Conservation (phyloP, 129 eudicot species). For the Flaveria sonorensis region DNA sequence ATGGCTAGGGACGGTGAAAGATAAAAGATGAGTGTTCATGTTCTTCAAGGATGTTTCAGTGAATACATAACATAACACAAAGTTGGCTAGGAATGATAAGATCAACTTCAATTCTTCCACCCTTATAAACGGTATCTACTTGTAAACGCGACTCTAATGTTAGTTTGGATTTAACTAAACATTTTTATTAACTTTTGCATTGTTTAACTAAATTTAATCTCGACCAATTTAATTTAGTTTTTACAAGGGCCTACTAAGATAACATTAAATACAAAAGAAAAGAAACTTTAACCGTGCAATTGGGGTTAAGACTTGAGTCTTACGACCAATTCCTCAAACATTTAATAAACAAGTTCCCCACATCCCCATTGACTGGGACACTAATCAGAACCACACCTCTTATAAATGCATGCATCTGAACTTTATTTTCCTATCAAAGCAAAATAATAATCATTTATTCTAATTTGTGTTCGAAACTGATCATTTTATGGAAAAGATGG, state of each 20-base stretch:
- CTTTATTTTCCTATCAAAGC: not conserved
- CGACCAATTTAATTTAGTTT: not conserved
- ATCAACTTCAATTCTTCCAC: no score
- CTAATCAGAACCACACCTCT: no score
- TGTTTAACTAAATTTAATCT: no score
- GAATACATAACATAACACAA: no score
- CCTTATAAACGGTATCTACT: no score
- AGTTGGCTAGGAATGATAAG: no score
- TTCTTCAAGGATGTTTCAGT: no score
- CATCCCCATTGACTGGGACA: not conserved
- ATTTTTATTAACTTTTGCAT: no score
- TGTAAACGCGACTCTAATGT: no score
- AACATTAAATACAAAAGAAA: not conserved
- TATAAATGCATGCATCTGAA: not conserved
- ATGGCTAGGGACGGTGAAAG: no score
- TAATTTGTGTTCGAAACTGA: not conserved
- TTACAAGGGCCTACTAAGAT: not conserved
- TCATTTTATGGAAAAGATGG: not conserved
- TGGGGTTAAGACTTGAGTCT: conserved; percentile 7
- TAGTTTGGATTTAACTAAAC: no score
- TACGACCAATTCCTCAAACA: conserved; percentile 8
- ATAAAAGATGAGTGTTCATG: no score
- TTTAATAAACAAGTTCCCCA: not conserved
- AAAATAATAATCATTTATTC: not conserved
- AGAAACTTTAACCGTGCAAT: not conserved